phyloP scores from a whole-genome alignment of 2,329 filamentous ascomycete species.

The Stemphylium beticola region DNA sequence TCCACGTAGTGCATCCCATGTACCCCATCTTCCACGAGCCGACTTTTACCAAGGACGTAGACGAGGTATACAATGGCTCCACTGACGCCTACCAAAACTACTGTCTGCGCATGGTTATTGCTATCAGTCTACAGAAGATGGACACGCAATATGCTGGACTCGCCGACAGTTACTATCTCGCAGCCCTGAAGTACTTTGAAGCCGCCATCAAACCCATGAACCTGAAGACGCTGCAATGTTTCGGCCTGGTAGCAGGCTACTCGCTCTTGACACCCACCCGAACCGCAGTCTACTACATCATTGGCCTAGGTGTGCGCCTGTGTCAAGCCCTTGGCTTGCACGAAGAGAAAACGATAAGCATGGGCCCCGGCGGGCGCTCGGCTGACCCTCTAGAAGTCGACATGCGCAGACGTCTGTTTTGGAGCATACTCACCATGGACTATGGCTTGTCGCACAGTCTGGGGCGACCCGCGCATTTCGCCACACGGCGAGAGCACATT shows the following conservation, averaged over 20 bases:
- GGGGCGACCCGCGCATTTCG: slow-evolving; percentile 84
- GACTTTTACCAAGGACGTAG: slow-evolving; percentile 74
- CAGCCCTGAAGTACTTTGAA: slow-evolving; percentile 84
- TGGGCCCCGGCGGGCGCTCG: slow-evolving; percentile 64
- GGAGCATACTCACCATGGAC: slow-evolving; percentile 89
- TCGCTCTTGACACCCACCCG: slow-evolving; percentile 90
- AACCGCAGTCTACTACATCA: slow-evolving; percentile 90
- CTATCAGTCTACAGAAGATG: slow-evolving; percentile 92
- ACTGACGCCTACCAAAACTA: slow-evolving; percentile 86
- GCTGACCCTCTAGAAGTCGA: slow-evolving; percentile 80
- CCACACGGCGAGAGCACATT: slow-evolving; percentile 79
- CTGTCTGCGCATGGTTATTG: slow-evolving; percentile 86
- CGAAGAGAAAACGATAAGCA: slow-evolving; percentile 84
- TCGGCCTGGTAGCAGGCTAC: slow-evolving; percentile 86
- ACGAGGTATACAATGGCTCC: slow-evolving; percentile 79
- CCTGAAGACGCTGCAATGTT: slow-evolving; percentile 86
- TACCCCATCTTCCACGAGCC: slow-evolving; percentile 87
- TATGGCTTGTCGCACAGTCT: slow-evolving; percentile 85
- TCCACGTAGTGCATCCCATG: slow-evolving; percentile 76
- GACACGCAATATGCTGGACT: slow-evolving; percentile 89
- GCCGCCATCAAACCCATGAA: slow-evolving; percentile 86
- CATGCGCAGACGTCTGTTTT: slow-evolving; percentile 85
- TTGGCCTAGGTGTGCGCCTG: slow-evolving; percentile 85
- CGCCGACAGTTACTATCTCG: slow-evolving; percentile 92
- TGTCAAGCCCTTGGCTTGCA: slow-evolving; percentile 87